Evolutionary conservation across 1,139 yeast species (phyloP), one percentile per base, ranked within the genome.

Genomic region (Starmera stellimalicola): DNA sequence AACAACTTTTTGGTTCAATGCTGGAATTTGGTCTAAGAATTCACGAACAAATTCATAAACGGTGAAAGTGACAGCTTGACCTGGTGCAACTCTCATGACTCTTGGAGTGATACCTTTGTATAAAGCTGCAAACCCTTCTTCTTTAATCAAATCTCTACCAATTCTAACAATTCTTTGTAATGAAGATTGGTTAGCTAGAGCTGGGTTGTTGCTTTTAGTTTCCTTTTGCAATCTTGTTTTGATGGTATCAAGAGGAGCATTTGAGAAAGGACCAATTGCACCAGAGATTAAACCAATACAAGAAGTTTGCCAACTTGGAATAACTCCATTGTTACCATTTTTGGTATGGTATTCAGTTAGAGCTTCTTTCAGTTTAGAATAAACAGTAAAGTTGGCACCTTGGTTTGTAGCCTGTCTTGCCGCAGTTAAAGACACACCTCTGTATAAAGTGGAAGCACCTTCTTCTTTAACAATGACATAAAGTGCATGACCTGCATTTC

Each of bases 71-170:
- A 91, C 97, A 37, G 97, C 96, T 63, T 91, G 98, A 42, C 98
- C 98, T 17, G 98, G 97, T 14, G 98, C 98, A 37, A 91, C 98
- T 65, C 98, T 81, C 94, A 91, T 87, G 50, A 91, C 91, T 68
- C 98, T 81, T 50, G 98, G 98, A 27, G 96, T 87, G 55, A 91
- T 91, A 65, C 98, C 98, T 62, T 88, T 84, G 67, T 91, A 88
- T 50, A 87, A 72, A 15, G 95, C 95, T 41, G 70, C 68, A 44
- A 77, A 62, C 46, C 96, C 98, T 61, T 88, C 95, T 64, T 85
- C 95, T 55, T 77, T 79, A 48, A 88, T 65, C 58, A 91, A 72
- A 54, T 79, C 91, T 36, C 66, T 66, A 42, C 94, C 88, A 50
- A 91, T 88, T 56, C 91, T 73, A 33, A 70, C 63, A 50, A 91